These are phyloP conservation scores for Ophiostoma quercus DNA, from an alignment of 2,329 filamentous ascomycete species.

Conservation along the genomic window DNA sequence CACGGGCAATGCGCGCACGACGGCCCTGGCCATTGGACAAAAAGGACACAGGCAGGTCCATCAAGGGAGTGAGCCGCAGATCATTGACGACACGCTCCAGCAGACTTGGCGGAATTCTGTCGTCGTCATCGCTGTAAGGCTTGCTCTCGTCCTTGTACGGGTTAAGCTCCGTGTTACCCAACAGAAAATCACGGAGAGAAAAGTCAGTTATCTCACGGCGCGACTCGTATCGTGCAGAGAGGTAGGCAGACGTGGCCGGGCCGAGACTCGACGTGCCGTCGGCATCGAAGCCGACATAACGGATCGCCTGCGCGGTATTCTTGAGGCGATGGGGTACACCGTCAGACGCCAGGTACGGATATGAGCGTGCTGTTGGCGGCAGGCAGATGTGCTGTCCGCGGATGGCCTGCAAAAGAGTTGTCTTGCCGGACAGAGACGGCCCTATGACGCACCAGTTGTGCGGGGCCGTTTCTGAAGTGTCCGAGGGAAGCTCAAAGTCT, in stretches of 20 bases:
- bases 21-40: slow-evolving; percentile 91
- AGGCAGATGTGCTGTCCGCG: slow-evolving; percentile 69
- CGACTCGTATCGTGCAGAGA: slow-evolving; percentile 88
- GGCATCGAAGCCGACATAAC: slow-evolving; percentile 85
- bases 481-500: slow-evolving; percentile 60
- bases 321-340: slow-evolving; percentile 53
- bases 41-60: slow-evolving; percentile 79
- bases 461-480: slow-evolving; percentile 23
- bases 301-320: slow-evolving; percentile 63
- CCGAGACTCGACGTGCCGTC: slow-evolving; percentile 48
- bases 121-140: slow-evolving; percentile 37
- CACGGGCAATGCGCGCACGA: slow-evolving; percentile 80
- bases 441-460: slow-evolving; percentile 83
- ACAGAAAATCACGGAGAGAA: slow-evolving; percentile 72
- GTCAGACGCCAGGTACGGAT: slow-evolving; percentile 67
- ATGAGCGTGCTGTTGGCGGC: slow-evolving; percentile 70
- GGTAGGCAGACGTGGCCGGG: slow-evolving; percentile 64
- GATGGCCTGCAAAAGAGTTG: slow-evolving; percentile 74
- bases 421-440: slow-evolving; percentile 71
- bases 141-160: slow-evolving; percentile 46
- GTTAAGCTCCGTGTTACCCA: slow-evolving; percentile 79
- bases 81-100: slow-evolving; percentile 63
- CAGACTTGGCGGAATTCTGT: slow-evolving; percentile 41
- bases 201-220: slow-evolving; percentile 82
- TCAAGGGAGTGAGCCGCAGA: slow-evolving; percentile 61